Evolutionary conservation across 768 basidiomycete species (phyloP).

Genomic region (Tricholoma sp.): DNA sequence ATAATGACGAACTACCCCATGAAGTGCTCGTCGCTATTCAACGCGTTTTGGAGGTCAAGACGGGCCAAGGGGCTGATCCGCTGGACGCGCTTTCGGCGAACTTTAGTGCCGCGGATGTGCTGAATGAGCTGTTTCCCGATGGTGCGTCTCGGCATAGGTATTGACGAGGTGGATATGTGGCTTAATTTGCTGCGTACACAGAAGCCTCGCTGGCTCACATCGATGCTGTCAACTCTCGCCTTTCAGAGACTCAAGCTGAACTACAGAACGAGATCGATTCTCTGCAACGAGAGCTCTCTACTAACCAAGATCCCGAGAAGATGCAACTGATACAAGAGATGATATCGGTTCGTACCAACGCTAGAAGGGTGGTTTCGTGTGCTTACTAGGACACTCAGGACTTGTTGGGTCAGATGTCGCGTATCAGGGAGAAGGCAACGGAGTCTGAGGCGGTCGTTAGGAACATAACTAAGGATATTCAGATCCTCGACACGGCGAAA

Average conservation of each 20-base stretch:
- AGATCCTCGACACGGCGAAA: conserved; percentile 89
- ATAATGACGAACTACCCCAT: conserved; percentile 50
- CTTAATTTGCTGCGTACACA: conserved; percentile 24
- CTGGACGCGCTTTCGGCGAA: conserved; percentile 53
- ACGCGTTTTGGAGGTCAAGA: conserved; percentile 56
- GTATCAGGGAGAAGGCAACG: conserved; percentile 93
- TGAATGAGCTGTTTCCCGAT: conserved; percentile 76
- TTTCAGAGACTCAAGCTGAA: conserved; percentile 64
- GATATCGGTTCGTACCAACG: conserved; percentile 67
- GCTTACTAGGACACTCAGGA: conserved; percentile 48
- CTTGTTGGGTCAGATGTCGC: conserved; percentile 90
- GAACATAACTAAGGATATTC: conserved; percentile 95
- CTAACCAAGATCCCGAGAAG: conserved; percentile 79
- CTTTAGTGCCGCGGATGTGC: conserved; percentile 51
- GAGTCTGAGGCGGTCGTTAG: conserved; percentile 96
- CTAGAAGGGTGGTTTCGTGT: not conserved
- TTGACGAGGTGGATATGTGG: conserved; percentile 11
- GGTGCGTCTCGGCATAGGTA: conserved; percentile 38
- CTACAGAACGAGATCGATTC: conserved; percentile 68
- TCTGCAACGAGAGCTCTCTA: conserved; percentile 61
- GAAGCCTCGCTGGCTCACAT: conserved; percentile 74
- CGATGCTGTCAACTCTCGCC: conserved; percentile 61
- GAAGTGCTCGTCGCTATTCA: conserved; percentile 70
- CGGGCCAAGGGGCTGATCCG: conserved; percentile 41
- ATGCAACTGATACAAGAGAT: conserved; percentile 94